Evolutionary conservation across 2,329 filamentous ascomycete genomes (phyloP).

Genomic region (Aspergillus novoparasiticus): DNA sequence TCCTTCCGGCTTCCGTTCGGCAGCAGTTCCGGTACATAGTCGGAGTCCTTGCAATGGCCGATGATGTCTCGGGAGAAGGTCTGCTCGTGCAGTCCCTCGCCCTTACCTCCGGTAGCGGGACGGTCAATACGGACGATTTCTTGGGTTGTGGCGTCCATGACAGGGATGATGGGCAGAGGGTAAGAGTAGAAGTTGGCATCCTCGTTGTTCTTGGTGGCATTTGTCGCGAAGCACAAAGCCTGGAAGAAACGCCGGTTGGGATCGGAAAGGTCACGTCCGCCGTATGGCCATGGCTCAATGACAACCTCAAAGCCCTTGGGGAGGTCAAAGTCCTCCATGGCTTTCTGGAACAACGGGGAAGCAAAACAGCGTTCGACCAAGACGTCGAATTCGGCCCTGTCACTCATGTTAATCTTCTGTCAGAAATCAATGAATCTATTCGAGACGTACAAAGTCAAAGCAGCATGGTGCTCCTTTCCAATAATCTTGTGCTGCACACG

Average conservation of each 20-base stretch:
- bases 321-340: conserved; percentile 54
- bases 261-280: conserved; percentile 52
- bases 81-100: conserved; percentile 50
- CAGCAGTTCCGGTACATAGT: conserved; percentile 57
- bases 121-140: conserved; percentile 61
- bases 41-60: conserved; percentile 54
- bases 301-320: conserved; percentile 59
- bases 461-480: conserved; percentile 52
- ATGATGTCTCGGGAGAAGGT: conserved; percentile 51
- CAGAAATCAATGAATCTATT: neutral
- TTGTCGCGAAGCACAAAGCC: conserved; percentile 53
- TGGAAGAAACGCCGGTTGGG: conserved; percentile 57
- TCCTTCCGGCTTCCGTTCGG: conserved; percentile 49
- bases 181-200: conserved; percentile 67
- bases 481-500: conserved; percentile 50
- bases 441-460: conserved; percentile 46
- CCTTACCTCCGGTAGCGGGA: conserved; percentile 54
- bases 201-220: conserved; percentile 44
- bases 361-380: conserved; percentile 54
- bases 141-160: conserved; percentile 61
- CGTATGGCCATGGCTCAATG: conserved; percentile 61
- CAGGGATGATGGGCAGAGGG: conserved; percentile 54
- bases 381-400: conserved; percentile 50
- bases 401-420: neutral
- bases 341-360: conserved; percentile 56